These are phyloP conservation scores for Phytopythium kandeliae DNA, from an alignment of 352 stramenopile species.

Conservation along the genomic window DNA sequence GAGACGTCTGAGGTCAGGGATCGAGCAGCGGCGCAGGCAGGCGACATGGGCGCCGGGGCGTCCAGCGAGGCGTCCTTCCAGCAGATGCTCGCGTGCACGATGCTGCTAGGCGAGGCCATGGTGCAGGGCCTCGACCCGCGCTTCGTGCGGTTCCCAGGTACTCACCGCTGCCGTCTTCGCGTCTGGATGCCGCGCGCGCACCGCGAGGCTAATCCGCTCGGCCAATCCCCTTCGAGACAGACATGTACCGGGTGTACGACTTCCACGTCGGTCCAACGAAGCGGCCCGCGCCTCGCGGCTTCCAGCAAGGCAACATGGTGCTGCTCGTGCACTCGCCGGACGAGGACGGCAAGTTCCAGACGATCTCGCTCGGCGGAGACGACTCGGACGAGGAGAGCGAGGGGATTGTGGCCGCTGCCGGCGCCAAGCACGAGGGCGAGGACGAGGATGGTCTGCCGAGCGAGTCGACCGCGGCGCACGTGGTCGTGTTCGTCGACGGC, in stretches of 20 bases:
- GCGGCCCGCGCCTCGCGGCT: conserved; percentile 37
- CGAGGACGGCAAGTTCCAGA: conserved; percentile 41
- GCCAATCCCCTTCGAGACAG: conserved; percentile 6
- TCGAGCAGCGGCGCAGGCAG: neutral
- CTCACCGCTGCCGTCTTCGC: neutral
- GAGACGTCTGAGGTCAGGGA: neutral
- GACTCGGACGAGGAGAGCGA: conserved; percentile 11
- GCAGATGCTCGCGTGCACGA: conserved; percentile 84
- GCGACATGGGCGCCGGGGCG: conserved; percentile 54
- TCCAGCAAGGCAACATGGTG: conserved; percentile 60
- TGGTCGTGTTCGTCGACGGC: conserved; percentile 60
- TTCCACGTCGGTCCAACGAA: conserved; percentile 66
- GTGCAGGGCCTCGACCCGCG: conserved; percentile 72
- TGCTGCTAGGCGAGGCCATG: conserved; percentile 80
- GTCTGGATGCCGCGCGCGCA: neutral
- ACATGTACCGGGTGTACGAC: conserved; percentile 77
- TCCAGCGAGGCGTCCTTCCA: conserved; percentile 68
- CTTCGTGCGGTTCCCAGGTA: conserved; percentile 73
- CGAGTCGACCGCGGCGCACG: conserved; percentile 38
- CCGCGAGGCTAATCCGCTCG: neutral
- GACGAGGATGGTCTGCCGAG: conserved; percentile 6
- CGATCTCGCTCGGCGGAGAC: conserved; percentile 28
- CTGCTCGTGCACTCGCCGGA: conserved; percentile 54
- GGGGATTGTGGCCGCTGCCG: conserved; percentile 5
- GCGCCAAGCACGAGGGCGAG: conserved; percentile 6